Evolutionary conservation across 2,329 filamentous ascomycete species (phyloP), one percentile per base, ranked within the genome.

Genomic region (Hymenoscyphus scutula): DNA sequence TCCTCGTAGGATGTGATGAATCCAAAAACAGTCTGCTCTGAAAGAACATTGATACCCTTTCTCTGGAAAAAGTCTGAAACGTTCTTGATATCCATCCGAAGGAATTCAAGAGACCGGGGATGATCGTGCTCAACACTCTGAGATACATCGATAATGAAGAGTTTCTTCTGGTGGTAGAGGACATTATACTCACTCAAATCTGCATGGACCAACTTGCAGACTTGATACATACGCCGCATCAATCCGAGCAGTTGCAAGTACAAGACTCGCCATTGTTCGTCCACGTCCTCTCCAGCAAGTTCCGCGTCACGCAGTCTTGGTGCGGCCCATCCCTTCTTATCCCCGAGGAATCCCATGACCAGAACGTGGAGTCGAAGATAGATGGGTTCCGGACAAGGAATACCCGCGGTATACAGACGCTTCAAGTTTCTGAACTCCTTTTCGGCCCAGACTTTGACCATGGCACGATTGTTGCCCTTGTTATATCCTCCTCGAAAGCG

Each of bases 81-180:
- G 73, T 99, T 99, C 82, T 97, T 98, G 77, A 99, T 92, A 74
- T 99, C 95, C 93, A 97, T 98, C 37, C 95, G 88, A 70, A 99
- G 77, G 74, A 99, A 99, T 74, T 98, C 94, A 32, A 96, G 82
- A 1, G 91, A 94, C 62, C 91, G 85, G 0, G 95, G 95, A 76
- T 99, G 95, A 70, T 98, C 94, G 69, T 96, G 93, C 79, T 98
- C 96, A 23, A 99, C 95, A 73, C 90, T 95, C 79, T 99, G 95
- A 61, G 92, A 97, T 53, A 99, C 95, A 77, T 99, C 95, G 75
- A 99, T 99, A 72, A 99, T 89, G 81, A 91, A 97, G 0, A 97
- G 85, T 70, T 85, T 86, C 63, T 85, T 82, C 62, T 92, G 83
- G 79, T 97, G 84, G 79, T 96, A 99, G 23, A 99, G 83, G 59